A percentile compares a stretch with the other conserved stretches of the same genome.
These are phyloP conservation scores for Nissolia schottii DNA, from an alignment of 306 rosid species.

Conservation along the genomic window DNA sequence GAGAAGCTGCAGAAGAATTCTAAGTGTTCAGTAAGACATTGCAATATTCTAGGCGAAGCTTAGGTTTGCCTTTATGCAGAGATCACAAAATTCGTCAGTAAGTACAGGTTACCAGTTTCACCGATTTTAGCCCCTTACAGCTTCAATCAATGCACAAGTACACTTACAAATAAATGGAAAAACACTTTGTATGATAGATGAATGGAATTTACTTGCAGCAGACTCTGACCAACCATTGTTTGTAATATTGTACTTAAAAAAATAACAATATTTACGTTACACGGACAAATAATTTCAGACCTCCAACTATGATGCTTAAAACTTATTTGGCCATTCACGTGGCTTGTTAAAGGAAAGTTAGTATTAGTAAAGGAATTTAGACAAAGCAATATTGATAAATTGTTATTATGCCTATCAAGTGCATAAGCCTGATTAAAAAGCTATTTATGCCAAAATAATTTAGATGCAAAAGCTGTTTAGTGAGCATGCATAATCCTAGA, in stretches of 20 bases:
- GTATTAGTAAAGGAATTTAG: background rate
- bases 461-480: background rate
- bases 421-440: background rate
- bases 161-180: no score
- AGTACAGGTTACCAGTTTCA: background rate
- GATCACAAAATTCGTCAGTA: background rate
- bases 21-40: background rate
- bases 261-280: background rate
- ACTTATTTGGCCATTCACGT: background rate
- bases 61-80: background rate
- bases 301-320: background rate
- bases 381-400: background rate
- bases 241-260: background rate
- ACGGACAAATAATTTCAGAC: background rate
- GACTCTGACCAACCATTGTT: background rate
- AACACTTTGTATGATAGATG: background rate
- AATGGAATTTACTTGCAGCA: background rate
- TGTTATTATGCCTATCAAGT: background rate
- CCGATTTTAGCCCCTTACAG: background rate
- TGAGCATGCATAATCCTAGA: background rate
- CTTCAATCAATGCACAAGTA: background rate
- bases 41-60: conserved; percentile 1
- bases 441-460: no score
- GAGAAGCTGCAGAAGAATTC: conserved; percentile 60
- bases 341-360: no score